Percentiles rank a stretch among this genome's conserved stretches.
Conservation (phyloP, 345 rosid species). For the Gossypium ekmanianum region DNA sequence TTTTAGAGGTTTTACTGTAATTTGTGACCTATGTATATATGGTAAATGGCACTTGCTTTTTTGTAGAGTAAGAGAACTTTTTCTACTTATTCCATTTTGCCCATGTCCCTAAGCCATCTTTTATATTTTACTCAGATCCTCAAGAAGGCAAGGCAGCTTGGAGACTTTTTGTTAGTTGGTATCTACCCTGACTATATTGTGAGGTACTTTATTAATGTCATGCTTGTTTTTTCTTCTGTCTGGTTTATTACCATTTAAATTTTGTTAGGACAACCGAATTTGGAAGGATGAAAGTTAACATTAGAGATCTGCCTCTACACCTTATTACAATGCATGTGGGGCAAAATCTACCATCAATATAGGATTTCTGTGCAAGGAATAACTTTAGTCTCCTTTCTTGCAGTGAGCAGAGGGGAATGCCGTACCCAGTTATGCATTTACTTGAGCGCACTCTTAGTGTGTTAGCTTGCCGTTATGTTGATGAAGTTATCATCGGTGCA, state of each 20-base stretch:
- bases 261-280: background rate
- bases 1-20: background rate
- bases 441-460: slow-evolving; percentile 89
- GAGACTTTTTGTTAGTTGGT: slow-evolving; percentile 92
- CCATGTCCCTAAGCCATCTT: background rate
- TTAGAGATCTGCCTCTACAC: background rate
- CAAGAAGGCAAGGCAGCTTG: slow-evolving; percentile 81
- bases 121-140: slow-evolving; percentile 53
- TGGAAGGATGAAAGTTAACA: background rate
- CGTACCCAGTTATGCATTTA: slow-evolving; percentile 80
- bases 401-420: slow-evolving; percentile 74
- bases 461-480: slow-evolving; percentile 90
- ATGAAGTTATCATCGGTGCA: slow-evolving; percentile 95
- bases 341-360: background rate
- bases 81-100: slow-evolving; percentile 4
- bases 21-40: background rate
- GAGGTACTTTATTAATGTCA: slow-evolving; percentile 45
- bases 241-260: background rate
- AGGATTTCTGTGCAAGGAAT: slow-evolving; percentile 8
- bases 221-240: background rate
- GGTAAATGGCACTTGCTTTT: background rate
- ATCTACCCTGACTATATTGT: slow-evolving; percentile 77
- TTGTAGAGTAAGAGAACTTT: background rate
- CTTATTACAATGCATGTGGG: background rate
- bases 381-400: slow-evolving; percentile 13